A percentile compares a stretch with the other conserved stretches of the same genome.
Evolutionary conservation across 2,329 filamentous ascomycete genomes (phyloP).

Genomic region (Calonectria henricotiae): DNA sequence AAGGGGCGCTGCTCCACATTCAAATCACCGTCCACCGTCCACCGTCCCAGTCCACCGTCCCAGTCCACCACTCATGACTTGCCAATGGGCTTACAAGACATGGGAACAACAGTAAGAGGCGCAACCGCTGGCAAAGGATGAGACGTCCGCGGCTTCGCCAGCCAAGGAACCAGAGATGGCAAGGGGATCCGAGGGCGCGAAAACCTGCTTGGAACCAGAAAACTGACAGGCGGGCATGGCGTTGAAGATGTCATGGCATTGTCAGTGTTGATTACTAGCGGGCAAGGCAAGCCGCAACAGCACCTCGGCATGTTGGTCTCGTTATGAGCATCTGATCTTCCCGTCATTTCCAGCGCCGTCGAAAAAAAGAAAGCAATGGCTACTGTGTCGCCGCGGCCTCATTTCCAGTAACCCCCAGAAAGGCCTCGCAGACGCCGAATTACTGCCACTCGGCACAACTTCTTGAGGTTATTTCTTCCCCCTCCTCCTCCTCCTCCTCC

Average conservation of each 20-base stretch:
- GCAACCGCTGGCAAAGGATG: slow-evolving; percentile 25
- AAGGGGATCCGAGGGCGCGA: slow-evolving; percentile 6
- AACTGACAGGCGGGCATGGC: background rate
- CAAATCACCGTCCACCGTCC: slow-evolving; percentile 26
- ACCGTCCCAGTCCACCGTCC: slow-evolving; percentile 10
- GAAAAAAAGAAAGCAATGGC: background rate
- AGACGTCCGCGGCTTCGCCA: slow-evolving; percentile 27
- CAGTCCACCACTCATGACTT: slow-evolving; percentile 30
- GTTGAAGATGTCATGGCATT: slow-evolving; percentile 9
- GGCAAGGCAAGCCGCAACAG: background rate
- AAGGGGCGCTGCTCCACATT: slow-evolving; percentile 31
- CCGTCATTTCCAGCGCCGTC: background rate
- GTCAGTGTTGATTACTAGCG: slow-evolving; percentile 8
- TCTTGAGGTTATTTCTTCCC: too few relatives aligned
- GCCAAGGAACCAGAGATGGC: slow-evolving; percentile 19
- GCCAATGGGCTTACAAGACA: slow-evolving; percentile 24
- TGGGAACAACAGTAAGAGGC: slow-evolving; percentile 2
- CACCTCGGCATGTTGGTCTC: background rate
- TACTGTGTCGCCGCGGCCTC: slow-evolving; percentile 11
- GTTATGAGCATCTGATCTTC: background rate
- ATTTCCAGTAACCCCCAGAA: slow-evolving; percentile 2
- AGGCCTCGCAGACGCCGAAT: slow-evolving; percentile 11
- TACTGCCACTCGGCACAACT: slow-evolving; percentile 1
- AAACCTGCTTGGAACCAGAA: slow-evolving; percentile 1
- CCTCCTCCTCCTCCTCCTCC: background rate